Evolutionary conservation across 1,284 basidiomycete genomes (phyloP).

Genomic region (Waitea zeae): DNA sequence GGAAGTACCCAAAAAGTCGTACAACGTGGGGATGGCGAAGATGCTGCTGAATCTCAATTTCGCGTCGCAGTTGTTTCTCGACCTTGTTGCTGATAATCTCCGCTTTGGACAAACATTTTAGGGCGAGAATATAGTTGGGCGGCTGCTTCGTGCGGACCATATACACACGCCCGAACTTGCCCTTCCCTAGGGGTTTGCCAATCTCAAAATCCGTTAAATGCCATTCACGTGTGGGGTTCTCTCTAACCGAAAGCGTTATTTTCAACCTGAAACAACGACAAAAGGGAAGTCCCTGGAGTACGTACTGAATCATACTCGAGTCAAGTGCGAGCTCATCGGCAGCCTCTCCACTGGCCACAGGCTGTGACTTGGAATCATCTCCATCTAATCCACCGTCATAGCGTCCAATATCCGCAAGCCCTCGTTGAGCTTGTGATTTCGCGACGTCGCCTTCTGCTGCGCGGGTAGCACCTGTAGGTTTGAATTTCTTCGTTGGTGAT

Average conservation of each 20-base stretch:
- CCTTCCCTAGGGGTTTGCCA: constrained; percentile 90
- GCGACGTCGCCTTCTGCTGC: too few relatives aligned
- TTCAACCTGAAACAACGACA: constrained; percentile 1
- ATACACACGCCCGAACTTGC: constrained; percentile 98
- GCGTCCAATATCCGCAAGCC: too few relatives aligned
- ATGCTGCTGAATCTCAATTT: constrained; percentile 99
- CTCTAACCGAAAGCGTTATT: constrained; percentile 17
- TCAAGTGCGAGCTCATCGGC: constrained; percentile 65
- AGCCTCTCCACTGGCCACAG: constrained; percentile 49
- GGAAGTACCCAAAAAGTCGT: constrained; percentile 91
- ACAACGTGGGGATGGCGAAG: constrained; percentile 92
- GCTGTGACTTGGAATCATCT: constrained; percentile 53
- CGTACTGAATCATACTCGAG: constrained; percentile 48
- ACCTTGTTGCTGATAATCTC: constrained; percentile 81
- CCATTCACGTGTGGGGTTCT: constrained; percentile 68
- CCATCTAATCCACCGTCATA: constrained; percentile 80
- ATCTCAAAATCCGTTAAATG: constrained; percentile 82
- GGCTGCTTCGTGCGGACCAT: constrained; percentile 87
- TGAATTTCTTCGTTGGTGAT: too few relatives aligned
- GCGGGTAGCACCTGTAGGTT: too few relatives aligned
- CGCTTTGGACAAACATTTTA: constrained; percentile 96
- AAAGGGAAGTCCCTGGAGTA: constrained; percentile 4
- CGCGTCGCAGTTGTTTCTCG: constrained; percentile 88
- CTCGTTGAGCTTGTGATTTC: too few relatives aligned
- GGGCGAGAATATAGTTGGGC: constrained; percentile 86